Base-by-base conservation (phyloP, 768 basidiomycete species). In the Strobilomyces dryophilus region DNA sequence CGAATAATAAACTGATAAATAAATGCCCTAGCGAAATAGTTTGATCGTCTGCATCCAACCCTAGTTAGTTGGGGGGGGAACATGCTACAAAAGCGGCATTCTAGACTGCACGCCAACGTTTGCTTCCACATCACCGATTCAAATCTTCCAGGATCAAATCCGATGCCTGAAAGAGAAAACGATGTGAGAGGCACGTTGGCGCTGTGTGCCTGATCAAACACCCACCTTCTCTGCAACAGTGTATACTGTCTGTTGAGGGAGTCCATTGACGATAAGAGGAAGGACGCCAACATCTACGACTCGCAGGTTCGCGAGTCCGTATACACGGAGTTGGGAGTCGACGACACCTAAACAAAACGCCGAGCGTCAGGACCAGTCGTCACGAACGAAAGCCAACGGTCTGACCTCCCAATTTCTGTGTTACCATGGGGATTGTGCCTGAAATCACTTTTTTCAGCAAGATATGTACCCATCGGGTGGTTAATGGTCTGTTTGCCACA, bases 361-460 rank as follows among this genome's bases (percentile, higher is more conserved):
- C 5, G 10, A 37, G 12, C 10, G 35, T 24, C 29, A n/a, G 27
- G 2, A 12, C 10, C 7, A 5, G n/a, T 40, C 37, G 8, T 32
- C 5, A 21, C 20, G 11, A 48, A 32, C 11, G 12, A 11, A 21
- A 34, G 9, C 8, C 15, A 1, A n/a, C 8, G 5, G 14, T 34
- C 31, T 41, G 10, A 41, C 52, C 49, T 43, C 48, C 34, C 14
- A 49, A 17, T 8, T 49, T 10, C 39, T 41, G 37, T 21, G 47
- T n/a, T 27, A 47, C 52, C 47, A 53, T 53, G 1, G 47, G n/a
- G 6, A 47, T 42, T 21, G 40, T 53, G 26, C 52, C 52, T 53
- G 27, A 1, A 8, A 24, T 39, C 20, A 32, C 15, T n/a, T 24
- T 31, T 4, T 39, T n/a, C n/a, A 14, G 3, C 15, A 14, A 24